phyloP scores from a whole-genome alignment of 768 basidiomycete species.

The Tricholomella constricta region DNA sequence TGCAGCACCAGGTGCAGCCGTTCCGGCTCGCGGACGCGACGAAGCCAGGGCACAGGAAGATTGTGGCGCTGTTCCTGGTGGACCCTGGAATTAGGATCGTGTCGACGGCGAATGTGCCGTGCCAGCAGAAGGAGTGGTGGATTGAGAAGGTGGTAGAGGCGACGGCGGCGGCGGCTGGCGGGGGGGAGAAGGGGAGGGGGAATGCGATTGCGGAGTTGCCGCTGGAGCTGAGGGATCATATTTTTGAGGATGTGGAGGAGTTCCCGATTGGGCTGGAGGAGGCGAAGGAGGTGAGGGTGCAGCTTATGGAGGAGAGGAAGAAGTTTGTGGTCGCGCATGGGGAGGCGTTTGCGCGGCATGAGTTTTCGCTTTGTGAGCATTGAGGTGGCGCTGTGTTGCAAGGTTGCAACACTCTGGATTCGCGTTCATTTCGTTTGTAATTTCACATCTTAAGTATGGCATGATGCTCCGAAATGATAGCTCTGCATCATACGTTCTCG shows the following conservation, averaged over 20 bases:
- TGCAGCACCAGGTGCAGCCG: conserved; percentile 15
- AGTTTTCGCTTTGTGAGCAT: conserved; percentile 23
- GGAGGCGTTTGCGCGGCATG: not conserved
- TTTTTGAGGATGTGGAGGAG: conserved; percentile 15
- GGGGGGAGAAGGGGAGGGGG: too few species aligned
- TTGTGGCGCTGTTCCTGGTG: conserved; percentile 13
- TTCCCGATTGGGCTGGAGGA: conserved; percentile 21
- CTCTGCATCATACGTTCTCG: too few species aligned
- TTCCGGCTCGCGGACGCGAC: conserved; percentile 13
- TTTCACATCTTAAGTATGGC: too few species aligned
- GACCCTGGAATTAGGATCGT: conserved; percentile 5
- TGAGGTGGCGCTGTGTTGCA: too few species aligned
- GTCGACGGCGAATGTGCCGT: conserved; percentile 1
- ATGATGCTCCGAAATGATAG: too few species aligned
- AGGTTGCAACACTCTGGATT: too few species aligned
- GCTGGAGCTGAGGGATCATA: conserved; percentile 17
- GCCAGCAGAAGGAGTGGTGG: conserved; percentile 1
- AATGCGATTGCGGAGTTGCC: conserved; percentile 18
- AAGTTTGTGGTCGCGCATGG: conserved; percentile 10
- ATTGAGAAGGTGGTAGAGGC: not conserved
- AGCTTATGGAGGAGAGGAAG: conserved; percentile 28
- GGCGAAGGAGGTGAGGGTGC: conserved; percentile 19
- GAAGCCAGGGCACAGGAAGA: conserved; percentile 15
- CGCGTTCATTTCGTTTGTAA: too few species aligned
- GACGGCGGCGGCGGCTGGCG: too few species aligned